Base-by-base conservation (phyloP, 2,329 filamentous ascomycete species). In the Penicillium psychrosexuale region DNA sequence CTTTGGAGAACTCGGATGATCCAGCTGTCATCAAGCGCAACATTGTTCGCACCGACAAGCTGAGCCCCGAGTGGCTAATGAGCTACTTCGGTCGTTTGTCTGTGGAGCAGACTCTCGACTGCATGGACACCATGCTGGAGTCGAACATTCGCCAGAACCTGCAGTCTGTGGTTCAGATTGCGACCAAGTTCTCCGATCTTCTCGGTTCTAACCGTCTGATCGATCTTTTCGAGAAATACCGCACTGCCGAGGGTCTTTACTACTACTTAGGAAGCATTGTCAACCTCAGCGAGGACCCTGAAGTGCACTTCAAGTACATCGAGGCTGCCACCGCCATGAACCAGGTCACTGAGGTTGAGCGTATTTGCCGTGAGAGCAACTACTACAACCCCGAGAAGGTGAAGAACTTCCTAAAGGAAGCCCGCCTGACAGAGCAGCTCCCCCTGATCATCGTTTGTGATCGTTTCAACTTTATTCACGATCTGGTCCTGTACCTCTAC, bases 241-340 rank as follows among this genome's bases (percentile, higher is more conserved):
- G 94, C 75, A 97, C 94, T 34, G 87, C 91, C 3, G 94, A 99
- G 75, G 94, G 94, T 72, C 85, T 99, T 5, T 99, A 94, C 83
- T 97, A 96, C 80, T 99, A 97, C 77, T 85, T 99, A 15, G 94
- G 94, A 58, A 96, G 92, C 72, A 95, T 99, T 65, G 93, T 99
- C 75, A 99, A 99, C 73, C 81, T 99, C 45, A 96, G 90, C 55
- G 91, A 97, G 73, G 94, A 97, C 66, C 83, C 89, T 22, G 94
- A 99, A 71, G 94, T 99, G 30, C 89, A 94, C 72, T 99, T 97
- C 86, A 99, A 99, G 82, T 99, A 99, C 76, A 96, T 99, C 56
- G 93, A 99, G 77, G 91, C 94, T 53, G 94, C 95, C 31, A 96
- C 92, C 24, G 89, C 87, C 70, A 95, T 96, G 84, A 86, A 88